Conservation (phyloP, 2,329 filamentous ascomycete genomes). For the Ampelomyces quisqualis region DNA sequence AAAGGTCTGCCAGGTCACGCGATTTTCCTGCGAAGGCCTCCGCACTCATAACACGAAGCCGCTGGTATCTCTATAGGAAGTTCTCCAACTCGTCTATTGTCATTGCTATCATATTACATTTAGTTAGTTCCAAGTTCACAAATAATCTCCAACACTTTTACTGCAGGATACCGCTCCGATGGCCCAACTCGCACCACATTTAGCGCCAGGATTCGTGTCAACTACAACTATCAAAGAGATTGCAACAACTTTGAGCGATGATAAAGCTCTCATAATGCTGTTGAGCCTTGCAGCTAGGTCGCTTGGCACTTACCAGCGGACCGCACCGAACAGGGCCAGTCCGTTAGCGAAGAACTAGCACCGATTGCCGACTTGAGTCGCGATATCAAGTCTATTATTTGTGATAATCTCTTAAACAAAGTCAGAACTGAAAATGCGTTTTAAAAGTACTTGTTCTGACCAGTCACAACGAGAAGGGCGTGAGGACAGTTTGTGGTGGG, state of each 20-base stretch:
- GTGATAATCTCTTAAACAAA: constrained; percentile 2
- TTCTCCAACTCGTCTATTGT: not conserved
- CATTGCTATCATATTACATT: no score
- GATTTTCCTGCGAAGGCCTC: constrained; percentile 7
- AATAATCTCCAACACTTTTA: no score
- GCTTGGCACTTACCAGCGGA: constrained; percentile 8
- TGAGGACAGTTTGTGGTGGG: no score
- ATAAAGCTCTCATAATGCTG: constrained; percentile 7
- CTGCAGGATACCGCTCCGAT: no score
- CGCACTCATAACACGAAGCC: constrained; percentile 5
- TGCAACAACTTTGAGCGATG: constrained; percentile 6
- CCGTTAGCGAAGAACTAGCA: constrained; percentile 1
- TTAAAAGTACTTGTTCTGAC: no score
- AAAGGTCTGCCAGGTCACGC: constrained; percentile 5
- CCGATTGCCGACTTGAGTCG: constrained; percentile 1
- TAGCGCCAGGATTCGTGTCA: constrained; percentile 5
- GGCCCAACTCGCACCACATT: constrained; percentile 1
- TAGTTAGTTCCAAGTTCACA: no score
- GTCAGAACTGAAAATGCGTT: constrained; percentile 1
- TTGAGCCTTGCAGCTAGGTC: constrained; percentile 12
- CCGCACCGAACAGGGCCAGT: not conserved
- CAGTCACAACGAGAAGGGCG: no score
- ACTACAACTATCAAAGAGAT: constrained; percentile 4
- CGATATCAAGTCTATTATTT: constrained; percentile 3
- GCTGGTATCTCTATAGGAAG: constrained; percentile 5